A percentile compares a stretch with the other conserved stretches of the same genome.
Evolutionary conservation across 371 early-diverging fungal species (phyloP).

Genomic region (Mucor velutinosus): DNA sequence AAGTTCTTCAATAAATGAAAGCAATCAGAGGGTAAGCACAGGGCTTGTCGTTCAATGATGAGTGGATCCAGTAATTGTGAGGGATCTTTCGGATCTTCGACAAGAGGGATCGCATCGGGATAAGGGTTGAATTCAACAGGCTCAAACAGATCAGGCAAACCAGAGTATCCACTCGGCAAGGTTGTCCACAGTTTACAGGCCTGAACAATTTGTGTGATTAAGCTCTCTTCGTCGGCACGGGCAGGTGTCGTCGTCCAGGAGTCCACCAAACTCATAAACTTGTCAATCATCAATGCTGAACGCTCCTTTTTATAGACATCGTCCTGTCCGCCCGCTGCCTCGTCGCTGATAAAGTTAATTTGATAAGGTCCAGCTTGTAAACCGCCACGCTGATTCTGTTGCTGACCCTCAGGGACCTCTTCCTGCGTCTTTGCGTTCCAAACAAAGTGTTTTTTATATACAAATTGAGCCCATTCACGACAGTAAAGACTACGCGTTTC

Average conservation of each 20-base stretch:
- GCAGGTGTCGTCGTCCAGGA: not conserved
- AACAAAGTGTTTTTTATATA: slow-evolving; percentile 72
- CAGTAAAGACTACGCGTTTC: slow-evolving; percentile 77
- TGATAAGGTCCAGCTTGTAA: slow-evolving; percentile 36
- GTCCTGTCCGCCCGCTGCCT: slow-evolving; percentile 4
- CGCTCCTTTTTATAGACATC: slow-evolving; percentile 14
- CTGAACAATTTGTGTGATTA: slow-evolving; percentile 24
- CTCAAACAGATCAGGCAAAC: slow-evolving; percentile 44
- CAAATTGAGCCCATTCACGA: slow-evolving; percentile 83
- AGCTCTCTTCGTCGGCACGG: not conserved
- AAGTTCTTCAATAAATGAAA: slow-evolving; percentile 73
- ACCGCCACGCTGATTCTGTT: not conserved
- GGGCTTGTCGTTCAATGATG: slow-evolving; percentile 57
- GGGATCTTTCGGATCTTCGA: slow-evolving; percentile 65
- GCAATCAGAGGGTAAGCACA: slow-evolving; percentile 66
- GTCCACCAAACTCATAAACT: slow-evolving; percentile 15
- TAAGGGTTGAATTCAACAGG: slow-evolving; percentile 61
- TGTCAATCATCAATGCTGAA: slow-evolving; percentile 4
- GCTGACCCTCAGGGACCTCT: slow-evolving; percentile 24
- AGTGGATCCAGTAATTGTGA: slow-evolving; percentile 63
- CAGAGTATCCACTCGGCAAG: slow-evolving; percentile 42
- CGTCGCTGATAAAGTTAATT: slow-evolving; percentile 23
- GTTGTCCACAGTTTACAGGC: slow-evolving; percentile 46
- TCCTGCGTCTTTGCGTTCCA: slow-evolving; percentile 54
- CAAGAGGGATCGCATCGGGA: slow-evolving; percentile 59